These are phyloP conservation scores for Penicillium psychrosexuale DNA, from an alignment of 2,329 filamentous ascomycete species.

Conservation along the genomic window DNA sequence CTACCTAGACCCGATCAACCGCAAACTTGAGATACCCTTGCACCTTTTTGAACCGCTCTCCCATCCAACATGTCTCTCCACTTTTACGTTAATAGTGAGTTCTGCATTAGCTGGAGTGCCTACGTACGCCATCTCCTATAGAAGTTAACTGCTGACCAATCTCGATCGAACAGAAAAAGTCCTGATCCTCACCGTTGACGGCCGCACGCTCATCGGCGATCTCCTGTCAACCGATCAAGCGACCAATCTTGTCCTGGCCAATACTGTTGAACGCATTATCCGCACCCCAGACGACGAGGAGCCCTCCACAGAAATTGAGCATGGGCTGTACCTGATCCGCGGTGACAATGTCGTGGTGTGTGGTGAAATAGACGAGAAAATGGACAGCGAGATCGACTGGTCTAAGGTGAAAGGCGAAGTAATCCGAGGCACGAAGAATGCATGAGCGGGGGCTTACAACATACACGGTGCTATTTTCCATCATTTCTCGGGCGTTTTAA, in stretches of 20 bases:
- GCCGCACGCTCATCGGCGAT: slow-evolving; percentile 77
- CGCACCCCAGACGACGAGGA: slow-evolving; percentile 79
- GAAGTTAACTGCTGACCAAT: slow-evolving; percentile 1
- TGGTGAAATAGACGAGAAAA: slow-evolving; percentile 81
- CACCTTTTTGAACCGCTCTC: background rate
- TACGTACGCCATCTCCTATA: background rate
- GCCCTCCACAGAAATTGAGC: slow-evolving; percentile 71
- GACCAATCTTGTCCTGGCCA: slow-evolving; percentile 84
- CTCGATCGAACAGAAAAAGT: slow-evolving; percentile 68
- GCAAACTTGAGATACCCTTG: background rate
- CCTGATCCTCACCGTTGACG: slow-evolving; percentile 86
- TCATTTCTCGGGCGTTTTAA: slow-evolving; percentile 5
- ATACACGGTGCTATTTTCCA: slow-evolving; percentile 3
- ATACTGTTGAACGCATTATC: slow-evolving; percentile 86
- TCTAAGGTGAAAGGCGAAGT: slow-evolving; percentile 78
- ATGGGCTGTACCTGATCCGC: slow-evolving; percentile 87
- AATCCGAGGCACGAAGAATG: slow-evolving; percentile 81
- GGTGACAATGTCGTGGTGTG: slow-evolving; percentile 93
- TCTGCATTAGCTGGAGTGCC: background rate
- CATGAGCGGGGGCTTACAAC: slow-evolving; percentile 35
- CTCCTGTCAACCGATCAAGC: slow-evolving; percentile 84
- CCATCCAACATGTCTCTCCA: slow-evolving; percentile 51
- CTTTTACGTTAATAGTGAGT: slow-evolving; percentile 53
- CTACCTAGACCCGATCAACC: background rate
- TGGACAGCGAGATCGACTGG: slow-evolving; percentile 93